These are phyloP conservation scores for Claviceps maximensis DNA, from an alignment of 2,329 filamentous ascomycete species.

Conservation along the genomic window DNA sequence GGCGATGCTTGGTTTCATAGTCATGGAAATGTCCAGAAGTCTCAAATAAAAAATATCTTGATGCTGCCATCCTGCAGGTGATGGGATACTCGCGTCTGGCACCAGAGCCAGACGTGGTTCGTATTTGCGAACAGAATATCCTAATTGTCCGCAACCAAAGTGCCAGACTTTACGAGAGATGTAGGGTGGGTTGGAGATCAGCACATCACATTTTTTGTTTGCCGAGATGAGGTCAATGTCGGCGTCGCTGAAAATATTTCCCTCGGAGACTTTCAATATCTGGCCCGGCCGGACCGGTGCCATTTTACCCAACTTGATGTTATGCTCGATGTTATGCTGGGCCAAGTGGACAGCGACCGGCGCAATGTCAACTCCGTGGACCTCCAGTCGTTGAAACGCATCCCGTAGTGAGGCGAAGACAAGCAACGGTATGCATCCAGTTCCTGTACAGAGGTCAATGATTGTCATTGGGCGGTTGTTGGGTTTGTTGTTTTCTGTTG, in stretches of 20 bases:
- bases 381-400: conserved; percentile 27
- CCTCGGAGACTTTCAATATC: conserved; percentile 30
- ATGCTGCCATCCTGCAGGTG: conserved; percentile 18
- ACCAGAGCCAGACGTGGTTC: conserved; percentile 77
- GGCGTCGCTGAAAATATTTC: conserved; percentile 34
- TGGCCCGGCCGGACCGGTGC: conserved; percentile 8
- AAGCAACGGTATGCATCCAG: conserved; percentile 76
- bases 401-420: conserved; percentile 48
- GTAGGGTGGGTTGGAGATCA: conserved; percentile 87
- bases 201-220: conserved; percentile 38
- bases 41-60: conserved; percentile 54
- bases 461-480: conserved; percentile 36
- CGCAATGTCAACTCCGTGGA: conserved; percentile 67
- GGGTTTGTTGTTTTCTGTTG: conserved; percentile 1
- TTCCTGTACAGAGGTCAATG: conserved; percentile 80
- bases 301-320: conserved; percentile 31
- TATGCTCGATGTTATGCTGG: conserved; percentile 47
- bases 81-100: conserved; percentile 20
- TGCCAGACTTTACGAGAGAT: conserved; percentile 46
- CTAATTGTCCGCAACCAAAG: conserved; percentile 26
- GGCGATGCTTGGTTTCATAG: conserved; percentile 38
- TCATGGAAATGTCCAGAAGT: conserved; percentile 41
- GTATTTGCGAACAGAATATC: conserved; percentile 66
- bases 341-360: conserved; percentile 51
- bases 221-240: conserved; percentile 18